Percentiles rank a stretch among this genome's conserved stretches.
Evolutionary conservation across 2,329 filamentous ascomycete genomes (phyloP).

Genomic region (Cyphellophora europaea): DNA sequence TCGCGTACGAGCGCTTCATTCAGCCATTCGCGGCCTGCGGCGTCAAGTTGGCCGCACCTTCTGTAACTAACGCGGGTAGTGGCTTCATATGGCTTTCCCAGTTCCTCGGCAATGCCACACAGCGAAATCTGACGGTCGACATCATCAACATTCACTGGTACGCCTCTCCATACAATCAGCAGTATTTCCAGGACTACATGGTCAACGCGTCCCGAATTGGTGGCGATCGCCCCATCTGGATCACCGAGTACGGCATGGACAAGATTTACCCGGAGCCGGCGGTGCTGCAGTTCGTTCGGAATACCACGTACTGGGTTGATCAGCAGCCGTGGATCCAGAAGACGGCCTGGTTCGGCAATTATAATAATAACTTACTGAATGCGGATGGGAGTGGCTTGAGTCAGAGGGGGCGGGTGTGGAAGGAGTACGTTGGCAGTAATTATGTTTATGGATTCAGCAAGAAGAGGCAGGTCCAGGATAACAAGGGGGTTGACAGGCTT

Average conservation of each 20-base stretch:
- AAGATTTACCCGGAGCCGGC: slow-evolving; percentile 25
- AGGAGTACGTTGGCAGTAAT: too few relatives aligned
- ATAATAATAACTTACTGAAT: slow-evolving; percentile 20
- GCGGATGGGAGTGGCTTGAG: slow-evolving; percentile 10
- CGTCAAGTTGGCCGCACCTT: slow-evolving; percentile 33
- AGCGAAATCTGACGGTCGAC: slow-evolving; percentile 23
- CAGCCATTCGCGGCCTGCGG: slow-evolving; percentile 24
- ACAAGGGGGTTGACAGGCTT: too few relatives aligned
- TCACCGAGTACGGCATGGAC: slow-evolving; percentile 41
- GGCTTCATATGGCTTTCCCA: slow-evolving; percentile 30
- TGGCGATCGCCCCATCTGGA: slow-evolving; percentile 29
- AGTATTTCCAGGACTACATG: slow-evolving; percentile 29
- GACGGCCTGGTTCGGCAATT: slow-evolving; percentile 31
- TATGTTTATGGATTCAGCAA: too few relatives aligned
- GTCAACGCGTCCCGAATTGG: slow-evolving; percentile 22
- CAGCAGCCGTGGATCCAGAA: slow-evolving; percentile 25
- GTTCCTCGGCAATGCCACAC: slow-evolving; percentile 29
- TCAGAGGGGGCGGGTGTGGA: slow-evolving; percentile 7
- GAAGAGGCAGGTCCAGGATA: too few relatives aligned
- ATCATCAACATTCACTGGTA: slow-evolving; percentile 38
- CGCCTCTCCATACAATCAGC: slow-evolving; percentile 24
- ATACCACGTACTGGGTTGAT: slow-evolving; percentile 30
- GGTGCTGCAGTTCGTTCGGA: slow-evolving; percentile 24
- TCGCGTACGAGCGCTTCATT: slow-evolving; percentile 28
- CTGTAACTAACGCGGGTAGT: slow-evolving; percentile 26